phyloP scores from a whole-genome alignment of 2,329 filamentous ascomycete species.

The Neonectria punicea region DNA sequence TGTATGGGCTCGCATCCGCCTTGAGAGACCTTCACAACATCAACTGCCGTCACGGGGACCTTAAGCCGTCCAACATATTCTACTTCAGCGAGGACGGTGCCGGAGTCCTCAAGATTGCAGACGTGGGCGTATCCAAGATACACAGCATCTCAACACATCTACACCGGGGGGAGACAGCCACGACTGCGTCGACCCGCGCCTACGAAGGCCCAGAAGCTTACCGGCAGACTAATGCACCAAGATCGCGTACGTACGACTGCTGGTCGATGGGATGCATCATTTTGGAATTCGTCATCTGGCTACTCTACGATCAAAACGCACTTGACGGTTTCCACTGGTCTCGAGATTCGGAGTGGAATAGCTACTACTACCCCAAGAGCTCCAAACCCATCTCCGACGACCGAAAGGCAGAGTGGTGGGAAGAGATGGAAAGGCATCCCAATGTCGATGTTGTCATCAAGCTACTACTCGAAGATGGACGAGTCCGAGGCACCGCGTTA shows the following conservation, averaged over 20 bases:
- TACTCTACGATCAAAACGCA: conserved; percentile 34
- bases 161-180: neutral
- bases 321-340: conserved; percentile 16
- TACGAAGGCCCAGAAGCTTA: conserved; percentile 16
- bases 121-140: conserved; percentile 24
- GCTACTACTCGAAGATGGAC: conserved; percentile 4
- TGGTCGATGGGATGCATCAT: conserved; percentile 47
- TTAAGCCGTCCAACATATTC: conserved; percentile 31
- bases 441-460: conserved; percentile 9
- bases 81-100: conserved; percentile 1
- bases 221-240: neutral
- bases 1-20: conserved; percentile 1
- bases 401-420: neutral
- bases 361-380: conserved; percentile 3
- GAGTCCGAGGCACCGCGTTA: neutral
- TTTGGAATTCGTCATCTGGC: conserved; percentile 44
- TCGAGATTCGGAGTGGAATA: neutral
- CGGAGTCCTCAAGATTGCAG: conserved; percentile 30
- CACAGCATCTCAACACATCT: conserved; percentile 16
- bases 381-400: neutral
- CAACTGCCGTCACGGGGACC: conserved; percentile 29
- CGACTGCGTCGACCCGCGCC: neutral
- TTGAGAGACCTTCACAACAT: conserved; percentile 1
- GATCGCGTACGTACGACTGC: conserved; percentile 42
- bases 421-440: conserved; percentile 9